Percentiles rank a stretch among this genome's conserved stretches.
Conservation (phyloP, 2,329 filamentous ascomycete species). For the Thelonectria rubi region DNA sequence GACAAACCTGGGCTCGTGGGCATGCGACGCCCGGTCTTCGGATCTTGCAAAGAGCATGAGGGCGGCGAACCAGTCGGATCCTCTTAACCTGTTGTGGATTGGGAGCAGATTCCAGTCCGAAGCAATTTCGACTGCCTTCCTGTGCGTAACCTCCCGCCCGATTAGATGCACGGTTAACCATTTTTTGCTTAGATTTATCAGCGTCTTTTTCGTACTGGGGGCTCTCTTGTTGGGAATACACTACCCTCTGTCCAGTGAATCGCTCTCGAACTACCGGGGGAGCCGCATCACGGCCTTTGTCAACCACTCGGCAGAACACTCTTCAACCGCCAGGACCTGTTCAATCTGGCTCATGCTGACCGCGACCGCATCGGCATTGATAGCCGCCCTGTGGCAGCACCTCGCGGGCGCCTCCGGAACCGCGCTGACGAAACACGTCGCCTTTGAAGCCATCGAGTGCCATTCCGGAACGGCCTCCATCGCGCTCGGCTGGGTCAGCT, state of each 20-base stretch:
- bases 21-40: background rate
- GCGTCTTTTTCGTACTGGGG: background rate
- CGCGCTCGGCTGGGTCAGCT: background rate
- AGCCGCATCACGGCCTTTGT: background rate
- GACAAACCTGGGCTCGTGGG: background rate
- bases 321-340: too few species aligned
- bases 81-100: slow-evolving; percentile 12
- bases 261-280: too few species aligned
- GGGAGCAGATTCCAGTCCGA: background rate
- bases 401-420: background rate
- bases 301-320: background rate
- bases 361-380: background rate
- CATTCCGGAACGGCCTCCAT: background rate
- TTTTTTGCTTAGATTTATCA: background rate
- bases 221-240: too few species aligned
- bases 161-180: too few species aligned
- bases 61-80: background rate
- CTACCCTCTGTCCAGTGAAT: too few species aligned
- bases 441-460: slow-evolving; percentile 3
- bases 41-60: background rate
- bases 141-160: background rate
- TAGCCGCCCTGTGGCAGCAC: slow-evolving; percentile 5
- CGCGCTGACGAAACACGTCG: background rate
- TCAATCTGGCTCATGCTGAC: background rate
- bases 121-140: background rate